These are phyloP conservation scores for Solanum hybrid DNA, from an alignment of 305 asterid species.

Conservation along the genomic window DNA sequence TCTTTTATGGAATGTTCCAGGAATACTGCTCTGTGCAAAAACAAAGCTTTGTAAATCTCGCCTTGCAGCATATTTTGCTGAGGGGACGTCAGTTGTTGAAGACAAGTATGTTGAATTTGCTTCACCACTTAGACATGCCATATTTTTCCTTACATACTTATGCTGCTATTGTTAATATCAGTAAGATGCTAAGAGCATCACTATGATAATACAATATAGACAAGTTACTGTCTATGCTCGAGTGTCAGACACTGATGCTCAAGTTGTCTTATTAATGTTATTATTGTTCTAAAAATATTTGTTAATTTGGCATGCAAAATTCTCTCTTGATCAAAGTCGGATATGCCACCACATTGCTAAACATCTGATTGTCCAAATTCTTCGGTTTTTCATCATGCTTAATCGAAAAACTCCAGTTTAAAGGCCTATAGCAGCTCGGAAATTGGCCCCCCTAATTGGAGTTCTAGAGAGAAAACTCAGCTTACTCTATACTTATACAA, in stretches of 20 bases:
- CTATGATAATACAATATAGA: neutral
- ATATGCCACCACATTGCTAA: neutral
- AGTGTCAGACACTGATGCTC: neutral
- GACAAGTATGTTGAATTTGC: conserved; percentile 29
- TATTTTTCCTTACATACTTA: neutral
- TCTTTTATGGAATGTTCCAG: conserved; percentile 28
- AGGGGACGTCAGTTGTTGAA: conserved; percentile 65
- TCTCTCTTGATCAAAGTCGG: neutral
- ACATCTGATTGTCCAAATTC: neutral
- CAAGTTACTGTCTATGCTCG: neutral
- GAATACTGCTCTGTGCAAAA: conserved; percentile 92
- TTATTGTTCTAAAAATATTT: neutral
- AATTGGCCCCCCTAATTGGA: neutral
- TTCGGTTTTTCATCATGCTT: neutral
- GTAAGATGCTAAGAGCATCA: neutral
- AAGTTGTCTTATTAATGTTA: neutral
- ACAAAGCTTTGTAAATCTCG: conserved; percentile 70
- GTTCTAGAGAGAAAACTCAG: neutral
- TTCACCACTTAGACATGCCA: neutral
- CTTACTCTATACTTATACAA: neutral
- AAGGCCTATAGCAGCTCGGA: neutral
- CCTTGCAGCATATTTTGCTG: conserved; percentile 84
- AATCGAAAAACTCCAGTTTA: neutral
- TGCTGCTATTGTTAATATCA: neutral
- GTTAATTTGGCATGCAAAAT: neutral